Evolutionary conservation across 129 eudicot genomes (phyloP), one percentile per base, ranked within the genome.

Genomic region (Silybum marianum): DNA sequence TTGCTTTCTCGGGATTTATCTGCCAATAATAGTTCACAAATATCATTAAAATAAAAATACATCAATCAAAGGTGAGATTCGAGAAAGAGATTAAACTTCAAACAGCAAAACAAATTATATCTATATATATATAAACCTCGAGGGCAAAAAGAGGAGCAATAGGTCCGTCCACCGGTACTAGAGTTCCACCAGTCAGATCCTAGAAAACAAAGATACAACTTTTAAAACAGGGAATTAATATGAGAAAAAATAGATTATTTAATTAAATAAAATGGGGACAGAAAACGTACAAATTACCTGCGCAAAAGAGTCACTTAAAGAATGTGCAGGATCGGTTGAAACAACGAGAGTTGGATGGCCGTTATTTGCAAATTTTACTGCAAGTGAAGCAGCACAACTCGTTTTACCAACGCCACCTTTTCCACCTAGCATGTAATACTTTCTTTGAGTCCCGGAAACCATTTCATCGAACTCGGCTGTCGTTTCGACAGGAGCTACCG

Each of bases 321-420:
- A 95, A 90, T 95, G 99, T 25, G 99, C 99, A 40, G 99, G 99
- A 84, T 95, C 99, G 69, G 99, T 95, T 71, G 99, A 95, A 89
- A 95, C 99, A 28, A 95, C 99, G 21, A 95, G 88, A 75, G 99
- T 95, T 42, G 99, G 97, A 83, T 95, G 99, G 69, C 99, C 99
- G 39, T 84, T 92, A 60, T 91, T 95, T 72, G 99, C 99, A 88
- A 95, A 95, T 63, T 95, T 95, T 0, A 95, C 99, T 30, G 99
- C 99, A 71, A 95, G 95, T 78, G 99, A 95, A 46, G 99, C 98
- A 58, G 99, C 99, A 81, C 99, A 95, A 71, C 99, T 95, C 12
- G 99, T 95, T 79, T 95, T 95, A 30, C 99, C 99, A 74, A 95
- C 99, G 65, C 99, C 99, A 65, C 99, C 99, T 77, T 95, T 95